These are phyloP conservation scores for Neonectria faginata DNA, from an alignment of 2,329 filamentous ascomycete species.

Conservation along the genomic window DNA sequence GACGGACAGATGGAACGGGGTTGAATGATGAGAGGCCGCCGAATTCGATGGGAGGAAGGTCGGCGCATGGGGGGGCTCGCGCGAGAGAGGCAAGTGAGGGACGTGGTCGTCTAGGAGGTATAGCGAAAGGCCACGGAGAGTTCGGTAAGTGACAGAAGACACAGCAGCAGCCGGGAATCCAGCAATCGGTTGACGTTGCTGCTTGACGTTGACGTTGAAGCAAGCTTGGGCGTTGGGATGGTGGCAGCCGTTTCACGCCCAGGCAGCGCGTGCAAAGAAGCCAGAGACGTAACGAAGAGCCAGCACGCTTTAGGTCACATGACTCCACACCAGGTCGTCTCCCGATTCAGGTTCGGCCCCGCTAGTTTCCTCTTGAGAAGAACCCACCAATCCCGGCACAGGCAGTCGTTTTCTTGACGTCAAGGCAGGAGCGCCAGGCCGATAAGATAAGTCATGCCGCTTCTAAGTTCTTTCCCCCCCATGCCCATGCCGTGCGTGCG, in stretches of 20 bases:
- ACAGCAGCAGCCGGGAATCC: neutral
- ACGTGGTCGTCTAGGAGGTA: neutral
- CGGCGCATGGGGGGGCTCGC: neutral
- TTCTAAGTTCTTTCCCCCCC: slow-evolving; percentile 2
- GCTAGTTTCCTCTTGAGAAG: slow-evolving; percentile 11
- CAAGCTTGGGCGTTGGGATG: neutral
- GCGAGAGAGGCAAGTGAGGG: neutral
- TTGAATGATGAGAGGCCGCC: neutral
- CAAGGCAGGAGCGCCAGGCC: slow-evolving; percentile 17
- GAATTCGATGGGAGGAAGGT: neutral
- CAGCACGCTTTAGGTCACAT: slow-evolving; percentile 14
- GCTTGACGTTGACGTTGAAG: neutral
- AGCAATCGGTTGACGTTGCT: neutral
- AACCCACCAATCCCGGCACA: slow-evolving; percentile 22
- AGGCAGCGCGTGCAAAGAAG: neutral
- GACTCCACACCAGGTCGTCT: neutral
- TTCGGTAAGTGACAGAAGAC: neutral
- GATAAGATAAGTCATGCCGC: slow-evolving; percentile 25
- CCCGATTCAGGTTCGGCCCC: neutral
- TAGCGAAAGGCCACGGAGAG: neutral
- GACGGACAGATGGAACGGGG: neutral
- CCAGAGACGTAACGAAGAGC: neutral
- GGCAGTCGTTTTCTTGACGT: slow-evolving; percentile 24
- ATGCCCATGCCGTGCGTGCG: neutral
- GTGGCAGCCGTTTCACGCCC: slow-evolving; percentile 5